Base-by-base conservation (phyloP, 148 eudicot species). In the Rheum nobile region DNA sequence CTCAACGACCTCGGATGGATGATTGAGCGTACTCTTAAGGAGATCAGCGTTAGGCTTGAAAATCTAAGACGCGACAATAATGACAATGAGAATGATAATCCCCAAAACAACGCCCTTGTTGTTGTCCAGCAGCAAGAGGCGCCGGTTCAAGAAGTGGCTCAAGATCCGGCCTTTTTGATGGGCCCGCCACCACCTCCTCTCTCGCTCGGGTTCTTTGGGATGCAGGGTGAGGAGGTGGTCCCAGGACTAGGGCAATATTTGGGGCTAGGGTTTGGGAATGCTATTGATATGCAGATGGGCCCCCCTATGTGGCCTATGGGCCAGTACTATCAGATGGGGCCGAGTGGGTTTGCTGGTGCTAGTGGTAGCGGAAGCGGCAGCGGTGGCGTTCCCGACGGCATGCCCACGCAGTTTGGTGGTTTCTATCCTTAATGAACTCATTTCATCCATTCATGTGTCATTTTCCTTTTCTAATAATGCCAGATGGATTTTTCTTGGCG, bases 1-100 rank as follows among this genome's bases (percentile, higher is more conserved):
- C 69, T 44, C 17, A 48, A 16, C 32, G 80, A 73, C 39, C 54
- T 78, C 1, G 43, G 71, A 7, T 7, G 48, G 34, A 39, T 65
- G 47, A 11, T 72, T 26, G 79, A 61, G 17, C 11, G 68, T 47
- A 61, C 17, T 28, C 1, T 72, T 1, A 24, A n/a, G 34, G 71
- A 63, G 71, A 46, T 77, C 6, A 10, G 0, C 12, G 6, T 59
- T 17, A 46, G 46, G 71, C 17, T 61, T 5, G 63, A 44, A 29
- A 29, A 48, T 6, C 37, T 41, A 28, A 24, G 41, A 0, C 70
- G 22, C 2, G 22, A 32, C 0, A 34, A 32, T 17, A 65, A 65
- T 0, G 0, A 4, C 4, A 24, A 54, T 22, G 22, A 9, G 6
- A 24, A 10, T 22, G 29, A 0, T 54, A 9, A 24, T 22, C 1